Evolutionary conservation across 192 early-diverging fungal genomes (phyloP), one percentile per base, ranked within the genome.

Genomic region (Funneliformis mosseae): DNA sequence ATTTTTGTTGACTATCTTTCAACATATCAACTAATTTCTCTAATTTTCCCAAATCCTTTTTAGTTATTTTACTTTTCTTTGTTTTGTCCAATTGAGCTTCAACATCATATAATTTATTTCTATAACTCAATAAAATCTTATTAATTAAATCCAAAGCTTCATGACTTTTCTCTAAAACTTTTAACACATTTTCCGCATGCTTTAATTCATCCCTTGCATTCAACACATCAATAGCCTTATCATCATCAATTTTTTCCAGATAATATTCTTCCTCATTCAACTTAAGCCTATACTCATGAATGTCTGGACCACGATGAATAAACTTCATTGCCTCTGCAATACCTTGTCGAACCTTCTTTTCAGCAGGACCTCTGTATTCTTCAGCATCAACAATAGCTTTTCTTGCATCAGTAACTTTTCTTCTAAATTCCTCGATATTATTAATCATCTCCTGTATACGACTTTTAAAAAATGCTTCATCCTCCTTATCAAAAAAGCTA

Each of bases 91-190:
- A 33, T 38, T 74, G 45, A 16, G 45, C 4, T 33, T 59, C 27
- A 59, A 74, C 23, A 48, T 74, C 48, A 27, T 27, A 2, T 5
- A 74, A 27, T 18, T 27, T 74, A 74, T 55, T 74, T n/a, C 16
- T 59, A 74, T 74, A 74, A 59, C 25, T 38, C 3, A n/a, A 28
- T 38, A 74, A 74, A 14, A 74, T 48, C 43, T 50, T 74, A 55
- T 27, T 48, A 5, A 74, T 50, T 50, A 25, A 27, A 59, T 74
- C 46, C 3, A 74, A 55, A 4, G n/a, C 33, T 50, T 38, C 25
- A 59, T n/a, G 25, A 18, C 43, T 14, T 33, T 50, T 74, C 12
- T 74, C 11, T 18, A 74, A 21, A 9, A 39, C 7, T 1, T 16
- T 50, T n/a, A 48, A 74, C 4, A 74, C 33, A 16, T 55, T 38